phyloP scores from a whole-genome alignment of 371 early-diverging fungal genomes.

The Dichotomocladium elegans region DNA sequence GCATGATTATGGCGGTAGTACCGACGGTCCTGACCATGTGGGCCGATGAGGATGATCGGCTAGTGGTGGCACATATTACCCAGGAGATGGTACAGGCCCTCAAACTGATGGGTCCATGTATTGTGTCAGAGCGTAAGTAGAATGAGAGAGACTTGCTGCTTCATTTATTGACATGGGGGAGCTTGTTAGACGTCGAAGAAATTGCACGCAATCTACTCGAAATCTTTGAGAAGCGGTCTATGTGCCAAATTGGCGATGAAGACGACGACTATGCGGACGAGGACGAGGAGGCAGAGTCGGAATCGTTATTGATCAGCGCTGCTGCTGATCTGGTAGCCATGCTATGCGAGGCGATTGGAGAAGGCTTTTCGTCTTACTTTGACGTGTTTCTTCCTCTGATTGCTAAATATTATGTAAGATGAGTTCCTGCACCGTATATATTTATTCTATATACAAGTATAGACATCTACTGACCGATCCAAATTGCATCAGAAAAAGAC shows the following conservation, averaged over 20 bases:
- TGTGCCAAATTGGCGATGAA: conserved; percentile 78
- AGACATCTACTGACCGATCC: not conserved
- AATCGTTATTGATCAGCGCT: conserved; percentile 74
- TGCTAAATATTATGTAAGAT: conserved; percentile 69
- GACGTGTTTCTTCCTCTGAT: conserved; percentile 79
- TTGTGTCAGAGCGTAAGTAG: conserved; percentile 63
- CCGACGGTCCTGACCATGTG: conserved; percentile 67
- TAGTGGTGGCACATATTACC: conserved; percentile 76
- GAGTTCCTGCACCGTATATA: not conserved
- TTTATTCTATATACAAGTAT: not conserved
- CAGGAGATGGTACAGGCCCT: conserved; percentile 68
- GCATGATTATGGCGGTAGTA: conserved; percentile 65
- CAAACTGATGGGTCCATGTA: conserved; percentile 73
- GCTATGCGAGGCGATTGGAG: conserved; percentile 70
- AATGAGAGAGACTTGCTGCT: no score
- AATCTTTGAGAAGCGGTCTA: conserved; percentile 76
- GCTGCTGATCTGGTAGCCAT: conserved; percentile 84
- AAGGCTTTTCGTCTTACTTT: conserved; percentile 69
- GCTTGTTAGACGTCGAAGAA: conserved; percentile 43
- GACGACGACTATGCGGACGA: conserved; percentile 70
- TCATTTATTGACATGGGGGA: not conserved
- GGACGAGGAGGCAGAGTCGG: conserved; percentile 84
- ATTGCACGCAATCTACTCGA: conserved; percentile 58
- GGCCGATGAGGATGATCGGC: conserved; percentile 80
- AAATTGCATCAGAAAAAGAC: conserved; percentile 49